phyloP scores from a whole-genome alignment of 2,329 filamentous ascomycete genomes.

The Pestalotiopsis sp. region DNA sequence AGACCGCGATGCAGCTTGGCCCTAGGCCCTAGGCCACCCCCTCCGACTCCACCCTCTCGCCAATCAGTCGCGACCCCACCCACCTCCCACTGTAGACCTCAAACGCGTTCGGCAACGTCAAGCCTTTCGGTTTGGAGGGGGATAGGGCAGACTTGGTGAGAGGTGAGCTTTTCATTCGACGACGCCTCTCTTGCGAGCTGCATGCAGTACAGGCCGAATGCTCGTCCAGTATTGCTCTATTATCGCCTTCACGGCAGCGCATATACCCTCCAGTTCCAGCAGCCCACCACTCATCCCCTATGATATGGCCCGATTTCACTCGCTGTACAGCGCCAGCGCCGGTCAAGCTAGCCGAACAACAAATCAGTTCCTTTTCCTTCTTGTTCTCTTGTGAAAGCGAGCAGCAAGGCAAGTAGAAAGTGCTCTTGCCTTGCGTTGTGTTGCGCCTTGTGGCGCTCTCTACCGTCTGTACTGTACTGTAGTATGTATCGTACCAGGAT shows the following conservation, averaged over 20 bases:
- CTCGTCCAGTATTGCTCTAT: not conserved
- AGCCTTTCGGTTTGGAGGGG: constrained; percentile 17
- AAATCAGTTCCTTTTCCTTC: too few relatives aligned
- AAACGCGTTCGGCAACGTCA: constrained; percentile 42
- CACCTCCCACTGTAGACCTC: constrained; percentile 41
- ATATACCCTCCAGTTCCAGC: constrained; percentile 6
- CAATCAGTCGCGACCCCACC: constrained; percentile 26
- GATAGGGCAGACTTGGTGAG: constrained; percentile 21
- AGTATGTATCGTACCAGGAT: not conserved
- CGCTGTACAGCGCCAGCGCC: not conserved
- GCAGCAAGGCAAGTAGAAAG: too few relatives aligned
- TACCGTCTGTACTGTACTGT: not conserved
- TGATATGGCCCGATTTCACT: not conserved
- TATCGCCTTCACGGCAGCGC: not conserved
- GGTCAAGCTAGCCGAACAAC: not conserved
- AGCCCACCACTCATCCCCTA: not conserved
- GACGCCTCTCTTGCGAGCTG: not conserved
- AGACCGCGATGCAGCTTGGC: not conserved
- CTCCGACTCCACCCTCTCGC: constrained; percentile 17
- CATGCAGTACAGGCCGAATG: too few relatives aligned
- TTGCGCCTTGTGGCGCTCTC: not conserved
- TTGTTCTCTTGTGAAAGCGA: too few relatives aligned
- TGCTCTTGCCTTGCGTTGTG: not conserved
- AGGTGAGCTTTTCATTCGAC: constrained; percentile 9
- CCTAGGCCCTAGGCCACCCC: not conserved